These are phyloP conservation scores for Pyronema domesticum DNA, from an alignment of 495 filamentous ascomycete species.

Conservation along the genomic window DNA sequence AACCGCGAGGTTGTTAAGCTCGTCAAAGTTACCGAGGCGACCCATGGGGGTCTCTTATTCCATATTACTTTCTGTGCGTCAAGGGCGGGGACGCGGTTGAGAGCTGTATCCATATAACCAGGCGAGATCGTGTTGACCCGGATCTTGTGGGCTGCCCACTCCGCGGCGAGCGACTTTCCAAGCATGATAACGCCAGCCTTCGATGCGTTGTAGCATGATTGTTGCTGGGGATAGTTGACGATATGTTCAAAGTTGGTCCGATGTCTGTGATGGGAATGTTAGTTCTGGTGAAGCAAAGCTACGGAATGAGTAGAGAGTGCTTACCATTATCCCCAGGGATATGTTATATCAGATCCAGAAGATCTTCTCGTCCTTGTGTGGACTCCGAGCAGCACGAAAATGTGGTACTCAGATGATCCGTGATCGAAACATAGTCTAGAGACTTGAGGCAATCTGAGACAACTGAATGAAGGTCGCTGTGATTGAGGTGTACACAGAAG, in stretches of 20 bases:
- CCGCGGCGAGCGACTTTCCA: slow-evolving; percentile 57
- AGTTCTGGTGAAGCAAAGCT: too few relatives aligned
- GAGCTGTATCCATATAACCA: slow-evolving; percentile 47
- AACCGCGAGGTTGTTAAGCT: slow-evolving; percentile 61
- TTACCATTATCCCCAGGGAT: too few relatives aligned
- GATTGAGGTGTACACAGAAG: too few relatives aligned
- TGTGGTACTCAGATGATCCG: too few relatives aligned
- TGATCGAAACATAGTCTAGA: too few relatives aligned
- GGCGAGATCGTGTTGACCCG: slow-evolving; percentile 64
- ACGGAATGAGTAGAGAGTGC: too few relatives aligned
- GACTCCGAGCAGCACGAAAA: too few relatives aligned
- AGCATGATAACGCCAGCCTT: slow-evolving; percentile 65
- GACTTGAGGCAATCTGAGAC: too few relatives aligned
- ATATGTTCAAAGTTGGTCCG: slow-evolving; percentile 62
- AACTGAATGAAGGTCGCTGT: too few relatives aligned
- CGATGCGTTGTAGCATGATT: slow-evolving; percentile 62
- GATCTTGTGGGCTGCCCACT: slow-evolving; percentile 59
- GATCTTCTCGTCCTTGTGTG: too few relatives aligned
- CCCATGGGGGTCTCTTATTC: slow-evolving; percentile 51
- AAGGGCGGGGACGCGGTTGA: slow-evolving; percentile 50
- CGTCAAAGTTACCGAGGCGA: slow-evolving; percentile 53
- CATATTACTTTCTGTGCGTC: slow-evolving; percentile 66
- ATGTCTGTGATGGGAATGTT: too few relatives aligned
- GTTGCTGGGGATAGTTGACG: slow-evolving; percentile 65
- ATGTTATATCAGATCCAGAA: too few relatives aligned